phyloP scores from a whole-genome alignment of 148 eudicot genomes.

The Suaeda aralocaspica region DNA sequence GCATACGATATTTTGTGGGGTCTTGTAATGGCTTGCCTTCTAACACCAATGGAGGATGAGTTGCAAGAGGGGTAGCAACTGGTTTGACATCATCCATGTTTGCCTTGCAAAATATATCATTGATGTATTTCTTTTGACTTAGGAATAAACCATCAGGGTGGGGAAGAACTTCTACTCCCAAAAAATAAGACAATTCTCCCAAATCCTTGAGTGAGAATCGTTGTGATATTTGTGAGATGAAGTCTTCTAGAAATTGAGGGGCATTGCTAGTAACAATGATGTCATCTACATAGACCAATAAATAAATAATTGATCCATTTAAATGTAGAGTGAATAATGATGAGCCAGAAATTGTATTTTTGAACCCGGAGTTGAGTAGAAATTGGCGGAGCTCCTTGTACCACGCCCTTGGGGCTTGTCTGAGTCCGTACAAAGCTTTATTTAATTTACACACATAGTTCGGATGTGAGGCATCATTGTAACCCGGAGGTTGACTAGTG shows the following conservation, averaged over 20 bases:
- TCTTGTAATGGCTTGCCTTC: too few species aligned
- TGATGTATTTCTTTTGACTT: too few species aligned
- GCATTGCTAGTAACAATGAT: too few species aligned
- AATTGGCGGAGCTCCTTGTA: background rate
- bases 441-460: background rate
- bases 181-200: background rate
- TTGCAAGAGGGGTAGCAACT: too few species aligned
- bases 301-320: background rate
- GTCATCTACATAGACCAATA: too few species aligned
- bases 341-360: background rate
- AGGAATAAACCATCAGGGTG: too few species aligned
- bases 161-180: too few species aligned
- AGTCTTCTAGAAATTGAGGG: background rate
- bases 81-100: too few species aligned
- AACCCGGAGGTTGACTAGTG: background rate
- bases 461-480: background rate
- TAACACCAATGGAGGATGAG: too few species aligned
- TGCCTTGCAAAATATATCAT: too few species aligned
- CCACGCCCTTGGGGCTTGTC: conserved; percentile 8
- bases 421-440: background rate
- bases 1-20: too few species aligned
- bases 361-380: background rate
- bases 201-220: background rate
- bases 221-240: background rate
- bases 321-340: background rate